Percentiles rank a stretch among this genome's conserved stretches.
Evolutionary conservation across 164 flowering plant genomes (phyloP).

Genomic region (Chimonanthus salicifolius): DNA sequence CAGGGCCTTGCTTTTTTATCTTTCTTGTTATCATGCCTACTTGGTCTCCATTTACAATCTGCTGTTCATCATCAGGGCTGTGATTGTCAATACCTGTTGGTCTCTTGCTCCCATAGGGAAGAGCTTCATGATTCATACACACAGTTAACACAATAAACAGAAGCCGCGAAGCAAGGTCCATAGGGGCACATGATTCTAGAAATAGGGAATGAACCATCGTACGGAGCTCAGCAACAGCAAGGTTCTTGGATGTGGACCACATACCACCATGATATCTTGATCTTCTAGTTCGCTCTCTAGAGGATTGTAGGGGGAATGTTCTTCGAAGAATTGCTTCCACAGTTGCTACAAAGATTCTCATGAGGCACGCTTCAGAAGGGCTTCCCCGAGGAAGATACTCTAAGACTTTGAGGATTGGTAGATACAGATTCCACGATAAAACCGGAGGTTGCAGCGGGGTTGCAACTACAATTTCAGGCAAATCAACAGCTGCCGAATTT

Average conservation of each 20-base stretch:
- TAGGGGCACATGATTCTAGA: conserved; percentile 80
- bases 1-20: conserved; percentile 71
- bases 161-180: conserved; percentile 84
- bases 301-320: conserved; percentile 71
- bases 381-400: conserved; percentile 98
- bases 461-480: conserved; percentile 90
- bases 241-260: conserved; percentile 74
- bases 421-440: conserved; percentile 88
- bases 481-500: conserved; percentile 81
- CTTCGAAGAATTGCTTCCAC: conserved; percentile 88
- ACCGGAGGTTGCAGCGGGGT: conserved; percentile 88
- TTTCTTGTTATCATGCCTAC: conserved; percentile 26
- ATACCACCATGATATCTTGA: conserved; percentile 39
- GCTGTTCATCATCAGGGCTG: conserved; percentile 33
- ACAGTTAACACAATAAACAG: conserved; percentile 88
- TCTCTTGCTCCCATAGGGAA: conserved; percentile 55
- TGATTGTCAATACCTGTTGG: conserved; percentile 38
- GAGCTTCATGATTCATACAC: conserved; percentile 96
- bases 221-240: conserved; percentile 96
- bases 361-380: conserved; percentile 95
- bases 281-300: conserved; percentile 49
- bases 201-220: conserved; percentile 93
- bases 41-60: conserved; percentile 27
- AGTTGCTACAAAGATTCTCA: conserved; percentile 96
- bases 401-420: conserved; percentile 88